phyloP scores from a whole-genome alignment of 2,329 filamentous ascomycete genomes.

The Alternaria panax region DNA sequence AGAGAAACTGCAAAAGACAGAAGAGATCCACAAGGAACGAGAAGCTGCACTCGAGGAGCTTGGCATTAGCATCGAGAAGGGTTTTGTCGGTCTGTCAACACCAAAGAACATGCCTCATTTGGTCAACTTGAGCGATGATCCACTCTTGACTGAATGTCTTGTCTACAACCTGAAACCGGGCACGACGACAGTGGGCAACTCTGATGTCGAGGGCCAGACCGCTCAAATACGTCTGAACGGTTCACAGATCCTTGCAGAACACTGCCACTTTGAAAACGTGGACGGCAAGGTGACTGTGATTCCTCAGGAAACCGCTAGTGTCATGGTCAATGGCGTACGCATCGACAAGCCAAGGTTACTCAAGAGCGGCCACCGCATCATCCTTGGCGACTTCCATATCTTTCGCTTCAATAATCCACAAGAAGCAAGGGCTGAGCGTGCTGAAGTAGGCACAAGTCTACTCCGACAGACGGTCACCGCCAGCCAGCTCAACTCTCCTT shows the following conservation, averaged over 20 bases:
- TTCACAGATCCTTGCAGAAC: constrained; percentile 87
- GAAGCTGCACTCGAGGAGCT: constrained; percentile 94
- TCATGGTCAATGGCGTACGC: constrained; percentile 96
- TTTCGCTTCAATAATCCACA: constrained; percentile 98
- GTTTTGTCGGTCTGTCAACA: constrained; percentile 91
- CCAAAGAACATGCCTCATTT: constrained; percentile 99
- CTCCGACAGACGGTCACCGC: constrained; percentile 80
- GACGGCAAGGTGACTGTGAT: constrained; percentile 93
- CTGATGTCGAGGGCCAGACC: constrained; percentile 76
- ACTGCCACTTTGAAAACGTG: constrained; percentile 92
- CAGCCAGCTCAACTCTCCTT: constrained; percentile 70
- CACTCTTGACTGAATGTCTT: constrained; percentile 90
- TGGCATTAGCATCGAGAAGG: constrained; percentile 98
- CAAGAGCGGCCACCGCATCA: constrained; percentile 91
- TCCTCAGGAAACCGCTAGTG: constrained; percentile 87
- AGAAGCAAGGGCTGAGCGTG: constrained; percentile 90
- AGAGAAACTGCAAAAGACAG: constrained; percentile 91
- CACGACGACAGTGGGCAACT: constrained; percentile 91
- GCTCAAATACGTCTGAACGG: constrained; percentile 94
- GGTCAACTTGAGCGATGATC: constrained; percentile 85
- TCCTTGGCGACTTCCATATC: constrained; percentile 97
- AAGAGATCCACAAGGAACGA: constrained; percentile 96
- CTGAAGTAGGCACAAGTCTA: constrained; percentile 77
- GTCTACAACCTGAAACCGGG: constrained; percentile 98
- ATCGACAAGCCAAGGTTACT: constrained; percentile 85